Base-by-base conservation (phyloP, 192 early-diverging fungal species). In the Chytriomyces hyalinus region DNA sequence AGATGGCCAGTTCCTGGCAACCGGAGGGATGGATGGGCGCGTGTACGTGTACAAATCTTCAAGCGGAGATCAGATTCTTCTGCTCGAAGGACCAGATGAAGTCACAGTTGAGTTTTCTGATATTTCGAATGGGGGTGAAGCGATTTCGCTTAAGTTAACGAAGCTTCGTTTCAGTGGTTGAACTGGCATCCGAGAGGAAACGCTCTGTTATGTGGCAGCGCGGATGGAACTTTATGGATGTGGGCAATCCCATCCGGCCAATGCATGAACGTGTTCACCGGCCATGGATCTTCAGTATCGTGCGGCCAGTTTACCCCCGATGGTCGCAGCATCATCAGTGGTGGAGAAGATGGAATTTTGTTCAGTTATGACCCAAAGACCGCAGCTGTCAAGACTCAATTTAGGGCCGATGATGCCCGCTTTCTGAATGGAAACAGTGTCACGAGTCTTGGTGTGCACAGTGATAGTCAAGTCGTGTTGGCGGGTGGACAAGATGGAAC, bases 1-100 rank as follows among this genome's bases (percentile, higher is more conserved):
- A 46, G 92, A 94, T 78, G 98, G 98, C 26, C 80, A 88, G 64
- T 93, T 91, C 80, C 90, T 94, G 63, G 96, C 96, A 6, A 88
- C 92, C 2, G 98, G 93, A 59, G 95, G 94, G n/a, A 95, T 99
- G 96, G 96, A 98, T 77, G 98, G 98, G 57, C 90, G 92, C 70
- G 86, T 98, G 75, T 83, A 83, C 67, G 92, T 97, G 43, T 93
- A 91, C 87, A 83, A 89, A 76, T 78, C 84, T 22, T 80, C 87
- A 7, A 90, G 82, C 44, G 90, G 91, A 7, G 84, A 89, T 70
- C 83, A 90, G 48, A 84, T 94, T 15, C 81, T 85, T 1, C 67
- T 82, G 20, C 86, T 98, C 28, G 96, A 99, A 65, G 96, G 96
- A 5, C 94, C 96, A 11, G 90, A 91, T 77, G 98, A 98, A 82